Base-by-base conservation (phyloP, 2,329 filamentous ascomycete genomes). In the Ampelomyces quisqualis region DNA sequence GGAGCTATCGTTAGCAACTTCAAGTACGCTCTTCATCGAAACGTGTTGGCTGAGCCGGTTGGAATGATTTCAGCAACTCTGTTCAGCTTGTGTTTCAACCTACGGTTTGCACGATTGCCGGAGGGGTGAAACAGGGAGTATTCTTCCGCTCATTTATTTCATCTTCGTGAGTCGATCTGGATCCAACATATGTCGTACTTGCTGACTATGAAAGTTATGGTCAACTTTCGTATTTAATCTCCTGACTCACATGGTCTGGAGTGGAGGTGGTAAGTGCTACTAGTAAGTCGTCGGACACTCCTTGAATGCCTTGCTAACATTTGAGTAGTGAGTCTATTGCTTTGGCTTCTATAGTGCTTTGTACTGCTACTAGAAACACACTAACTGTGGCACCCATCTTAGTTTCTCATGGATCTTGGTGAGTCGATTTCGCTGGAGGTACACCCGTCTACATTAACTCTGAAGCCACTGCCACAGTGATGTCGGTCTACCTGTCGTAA, bases 71-170 rank as follows among this genome's bases (percentile, higher is more conserved):
- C 74, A 0, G 74, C 73, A 5, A 70, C 77, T 9, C 52, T 77
- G 4, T 77, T 77, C 57, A 74, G 71, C 34, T 73, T 76, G 70
- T 77, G 2, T 77, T 77, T 42, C 65, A 70, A 39, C 74, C 74
- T 1, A 77, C 74, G 1, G 74, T 77, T 1, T 77, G 73, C 49
- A 74, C 73, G 1, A 77, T 77, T 50, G 70, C 73, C 7, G 74
- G 74, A 5, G 74, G 74, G 10, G 72, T 51, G 74, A 77, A 53
- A 61, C 73, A 23, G 74, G 74, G 0, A 60, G 73, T 15, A 53
- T 77, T 18, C 55, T 74, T 13, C 72, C 73, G 0, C 49, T 76
- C 20, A 67, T 76, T 22, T 72, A 72, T 0, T 77, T 77, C 49
- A 75, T 77, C 26, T 73, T 75, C 40, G 55, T 65, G 43, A 39